Evolutionary conservation across 2,329 filamentous ascomycete species (phyloP), one percentile per base, ranked within the genome.

Genomic region (Phialocephala sp.): DNA sequence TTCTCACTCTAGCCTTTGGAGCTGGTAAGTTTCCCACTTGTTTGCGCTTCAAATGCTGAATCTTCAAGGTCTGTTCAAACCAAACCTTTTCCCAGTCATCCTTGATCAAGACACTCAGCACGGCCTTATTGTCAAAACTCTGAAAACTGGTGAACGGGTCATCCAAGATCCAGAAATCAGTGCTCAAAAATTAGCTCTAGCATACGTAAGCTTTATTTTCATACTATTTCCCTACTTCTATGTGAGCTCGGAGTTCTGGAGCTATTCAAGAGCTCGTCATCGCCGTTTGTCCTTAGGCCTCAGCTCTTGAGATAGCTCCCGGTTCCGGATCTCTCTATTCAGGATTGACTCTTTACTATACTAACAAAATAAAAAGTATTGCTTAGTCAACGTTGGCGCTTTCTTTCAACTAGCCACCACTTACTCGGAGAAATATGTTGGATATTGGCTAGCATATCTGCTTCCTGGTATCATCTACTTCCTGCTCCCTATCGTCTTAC

Each of bases 371-470:
- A 32, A 3, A 32, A 32, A 32, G 27, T 92, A 92, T 78, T 80
- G 90, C 63, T 84, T 89, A 71, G 88, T 91, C 79, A 91, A 91
- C 74, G 73, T 90, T 14, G 90, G 90, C 43, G 85, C 87, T 24
- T 71, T 73, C 62, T 74, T 82, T 50, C 85, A 82, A 60, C 64
- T 80, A 18, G 76, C 78, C 5, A 80, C 78, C 2, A 74, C 76
- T 0, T 82, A 81, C 32, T 69, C 77, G 0, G 80, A 80, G 60
- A 80, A 80, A 67, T 83, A 66, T 79, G 83, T 71, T 80, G 83
- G 81, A 79, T 83, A 81, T 71, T 85, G 72, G 81, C 80, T 65
- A 79, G 79, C 77, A 70, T 81, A 69, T 74, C 81, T 59, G 77
- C 79, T 50, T 70, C 80, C 73, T 2, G 90, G 89, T 1, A 76